Evolutionary conservation across 2,329 filamentous ascomycete species (phyloP), one percentile per base, ranked within the genome.

Genomic region (Triangularia verruculosa): DNA sequence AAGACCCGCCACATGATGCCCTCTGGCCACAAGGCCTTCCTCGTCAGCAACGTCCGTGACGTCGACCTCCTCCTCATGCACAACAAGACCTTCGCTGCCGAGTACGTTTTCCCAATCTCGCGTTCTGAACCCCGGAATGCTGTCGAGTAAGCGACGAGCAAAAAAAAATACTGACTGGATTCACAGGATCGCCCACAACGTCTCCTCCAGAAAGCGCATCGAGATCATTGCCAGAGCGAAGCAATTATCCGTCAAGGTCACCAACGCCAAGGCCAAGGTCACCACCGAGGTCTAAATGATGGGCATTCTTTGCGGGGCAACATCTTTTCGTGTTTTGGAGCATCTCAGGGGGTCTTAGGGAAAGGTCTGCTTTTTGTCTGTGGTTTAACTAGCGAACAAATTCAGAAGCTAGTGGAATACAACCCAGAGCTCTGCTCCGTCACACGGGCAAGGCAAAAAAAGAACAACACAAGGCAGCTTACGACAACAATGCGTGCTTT

Each of bases 1-100:
- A 98, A 98, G 89, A 99, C 95, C 79, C 89, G 92, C 78, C 94
- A 96, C 88, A 89, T 98, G 89, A 96, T 93, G 87, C 95, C 95
- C 79, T 97, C 93, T 76, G 95, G 95, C 84, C 94, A 98, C 91
- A 98, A 97, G 89, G 92, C 94, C 72, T 99, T 99, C 91, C 89
- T 98, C 78, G 95, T 99, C 84, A 92, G 90, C 89, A 99, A 99
- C 88, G 82, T 87, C 82, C 87, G 89, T 80, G 95, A 99, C 75
- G 89, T 99, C 77, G 94, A 99, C 82, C 90, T 99, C 70, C 89
- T 99, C 77, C 87, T 99, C 76, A 99, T 99, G 95, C 95, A 99
- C 91, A 98, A 98, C 92, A 90, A 90, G 80, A 96, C 93, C 82
- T 97, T 92, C 84, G 95, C 95, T 79, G 95, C 95, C 79, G 95